Base-by-base conservation (phyloP, 495 filamentous ascomycete genomes). In the Aspergillus diversus region DNA sequence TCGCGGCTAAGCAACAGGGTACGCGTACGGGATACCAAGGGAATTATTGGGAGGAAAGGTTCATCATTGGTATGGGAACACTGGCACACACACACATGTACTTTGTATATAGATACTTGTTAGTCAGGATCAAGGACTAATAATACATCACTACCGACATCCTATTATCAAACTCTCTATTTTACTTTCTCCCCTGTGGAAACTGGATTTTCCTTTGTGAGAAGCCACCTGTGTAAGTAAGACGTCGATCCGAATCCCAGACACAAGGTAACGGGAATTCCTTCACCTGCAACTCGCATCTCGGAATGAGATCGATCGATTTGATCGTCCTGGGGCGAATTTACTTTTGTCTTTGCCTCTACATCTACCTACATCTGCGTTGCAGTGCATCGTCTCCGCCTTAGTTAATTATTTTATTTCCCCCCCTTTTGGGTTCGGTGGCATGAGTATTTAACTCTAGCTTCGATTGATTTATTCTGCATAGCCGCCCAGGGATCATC, bases 71-170 rank as follows among this genome's bases (percentile, higher is more conserved):
- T 50, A 50, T 50, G 47, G 47, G 27, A n/a, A 21, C 11, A 27
- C 21, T 50, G 47, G 47, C 15, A n/a, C 13, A 50, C 16, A 9
- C n/a, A 17, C 47, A 50, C 16, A 55, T 55, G 33, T 64, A 49
- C n/a, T 55, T 50, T 64, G 63, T 64, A 54, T 64, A 64, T 64
- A 64, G 27, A 50, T 31, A 50, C n/a, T 12, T 7, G 1, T 17
- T 50, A 50, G 27, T 50, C 27, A 27, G 47, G 21, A 27, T 50
- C 47, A 11, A 21, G 16, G 47, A 50, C 47, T 50, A 50, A 50
- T 50, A 11, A 50, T 50, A 11, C 21, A 27, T 27, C 21, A 27
- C 21, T 27, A 27, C 21, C 21, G 16, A 7, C 13, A 5, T 17
- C 17, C 37, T 31, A 13, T 15, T 55, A 13, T 13, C 53, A 15